Percentiles rank a stretch among this genome's conserved stretches.
These are phyloP conservation scores for Thoreauomyces humboldtii DNA, from an alignment of 192 early-diverging fungal species.

Conservation along the genomic window DNA sequence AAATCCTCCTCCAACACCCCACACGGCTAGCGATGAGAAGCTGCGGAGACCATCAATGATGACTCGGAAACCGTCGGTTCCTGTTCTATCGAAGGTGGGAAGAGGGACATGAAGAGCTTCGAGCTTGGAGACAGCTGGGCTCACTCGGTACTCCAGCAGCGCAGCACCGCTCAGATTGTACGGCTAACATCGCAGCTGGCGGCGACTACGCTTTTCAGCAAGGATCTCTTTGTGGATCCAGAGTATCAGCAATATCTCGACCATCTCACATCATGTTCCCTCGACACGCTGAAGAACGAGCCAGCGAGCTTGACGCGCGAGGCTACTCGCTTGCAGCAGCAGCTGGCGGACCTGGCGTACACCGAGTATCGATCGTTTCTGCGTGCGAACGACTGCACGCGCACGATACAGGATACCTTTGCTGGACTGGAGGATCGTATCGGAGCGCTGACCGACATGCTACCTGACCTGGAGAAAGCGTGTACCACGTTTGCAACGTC, in stretches of 20 bases:
- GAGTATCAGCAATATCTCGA: slow-evolving; percentile 51
- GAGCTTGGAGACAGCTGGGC: too few relatives aligned
- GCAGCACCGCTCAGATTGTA: too few relatives aligned
- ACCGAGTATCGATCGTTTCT: slow-evolving; percentile 68
- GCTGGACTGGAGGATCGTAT: slow-evolving; percentile 47
- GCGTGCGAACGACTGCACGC: slow-evolving; percentile 57
- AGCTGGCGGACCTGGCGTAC: slow-evolving; percentile 65
- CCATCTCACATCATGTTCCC: slow-evolving; percentile 57
- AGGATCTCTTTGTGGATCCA: slow-evolving; percentile 20
- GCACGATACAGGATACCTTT: slow-evolving; percentile 49
- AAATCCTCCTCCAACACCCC: too few relatives aligned
- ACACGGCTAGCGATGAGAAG: too few relatives aligned
- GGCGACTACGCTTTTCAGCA: not conserved
- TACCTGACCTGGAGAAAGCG: slow-evolving; percentile 50
- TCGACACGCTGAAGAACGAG: slow-evolving; percentile 59
- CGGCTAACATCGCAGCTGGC: too few relatives aligned
- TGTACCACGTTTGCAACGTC: slow-evolving; percentile 41
- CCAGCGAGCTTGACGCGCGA: slow-evolving; percentile 53
- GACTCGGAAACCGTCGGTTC: too few relatives aligned
- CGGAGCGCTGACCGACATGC: slow-evolving; percentile 39
- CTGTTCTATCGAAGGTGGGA: too few relatives aligned
- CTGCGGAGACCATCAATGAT: too few relatives aligned
- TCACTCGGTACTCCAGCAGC: too few relatives aligned
- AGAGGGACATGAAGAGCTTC: too few relatives aligned
- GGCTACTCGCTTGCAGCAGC: slow-evolving; percentile 49